Evolutionary conservation across 345 rosid species (phyloP), one percentile per base, ranked within the genome.

Genomic region (Excoecaria agallocha): DNA sequence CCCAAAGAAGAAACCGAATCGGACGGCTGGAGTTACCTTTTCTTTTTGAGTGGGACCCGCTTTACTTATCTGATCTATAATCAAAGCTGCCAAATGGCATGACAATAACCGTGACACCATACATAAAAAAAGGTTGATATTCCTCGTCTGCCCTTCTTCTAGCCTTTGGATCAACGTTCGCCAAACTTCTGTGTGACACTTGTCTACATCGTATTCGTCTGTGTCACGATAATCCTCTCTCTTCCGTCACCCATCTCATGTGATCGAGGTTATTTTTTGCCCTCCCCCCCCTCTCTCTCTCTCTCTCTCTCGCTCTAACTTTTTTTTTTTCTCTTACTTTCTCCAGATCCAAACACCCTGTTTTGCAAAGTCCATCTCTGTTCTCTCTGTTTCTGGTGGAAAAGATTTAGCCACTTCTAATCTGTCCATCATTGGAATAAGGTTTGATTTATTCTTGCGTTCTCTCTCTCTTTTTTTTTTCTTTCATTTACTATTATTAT

Each of bases 311-410:
- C n/a, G n/a, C n/a, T n/a, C n/a, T n/a, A n/a, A n/a, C n/a, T n/a
- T n/a, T n/a, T n/a, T n/a, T 48, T 51, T 63, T 70, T 41, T 74
- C 62, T 70, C 68, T 59, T 12, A 38, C 61, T 69, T 71, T 66
- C 75, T 79, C 46, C 49, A 45, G 84, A 87, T 86, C 87, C 83
- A 76, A 73, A 70, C 65, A 25, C 43, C 46, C 49, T 52, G 52
- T 6, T 24, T 0, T 37, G n/a, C 16, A 10, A 37, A 43, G 70
- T 60, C 11, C 68, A 11, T 68, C 17, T n/a, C 19, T 49, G 6
- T 8, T 30, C 45, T 62, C 70, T 56, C 19, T 51, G 64, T 64
- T 56, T 43, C 22, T n/a, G 25, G 48, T 10, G 8, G 38, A 46
- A 77, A 62, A 74, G 62, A 46, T 75, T 43, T 66, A 65, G 55